These are phyloP conservation scores for Trichoderma guizhouense DNA, from an alignment of 2,329 filamentous ascomycete species.

Conservation along the genomic window DNA sequence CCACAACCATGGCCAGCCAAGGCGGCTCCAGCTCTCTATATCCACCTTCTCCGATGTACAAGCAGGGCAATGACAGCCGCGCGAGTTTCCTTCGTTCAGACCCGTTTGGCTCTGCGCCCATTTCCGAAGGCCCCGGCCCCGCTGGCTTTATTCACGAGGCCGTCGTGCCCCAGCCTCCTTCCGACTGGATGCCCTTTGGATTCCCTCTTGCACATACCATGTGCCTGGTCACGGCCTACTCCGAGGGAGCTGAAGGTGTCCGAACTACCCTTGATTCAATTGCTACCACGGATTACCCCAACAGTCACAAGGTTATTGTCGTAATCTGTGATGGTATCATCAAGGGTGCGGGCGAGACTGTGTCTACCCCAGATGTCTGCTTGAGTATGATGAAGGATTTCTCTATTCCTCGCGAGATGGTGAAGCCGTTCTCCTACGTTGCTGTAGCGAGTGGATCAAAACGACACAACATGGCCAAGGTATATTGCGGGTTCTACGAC, in stretches of 20 bases:
- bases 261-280: conserved; percentile 94
- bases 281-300: conserved; percentile 96
- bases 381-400: conserved; percentile 94
- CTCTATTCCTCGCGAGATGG: conserved; percentile 73
- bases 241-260: conserved; percentile 88
- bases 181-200: conserved; percentile 96
- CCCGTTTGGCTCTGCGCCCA: conserved; percentile 52
- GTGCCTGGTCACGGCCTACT: conserved; percentile 94
- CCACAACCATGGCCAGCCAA: conserved; percentile 95
- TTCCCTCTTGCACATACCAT: conserved; percentile 92
- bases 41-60: conserved; percentile 67
- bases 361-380: conserved; percentile 86
- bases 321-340: conserved; percentile 97
- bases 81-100: conserved; percentile 63
- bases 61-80: conserved; percentile 59
- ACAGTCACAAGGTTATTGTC: conserved; percentile 96
- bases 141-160: conserved; percentile 95
- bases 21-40: conserved; percentile 69
- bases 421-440: conserved; percentile 90
- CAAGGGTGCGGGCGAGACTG: conserved; percentile 85
- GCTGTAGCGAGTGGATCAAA: conserved; percentile 94
- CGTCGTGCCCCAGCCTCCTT: conserved; percentile 91
- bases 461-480: conserved; percentile 98
- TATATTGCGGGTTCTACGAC: conserved; percentile 97
- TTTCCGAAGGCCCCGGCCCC: conserved; percentile 70